These are phyloP conservation scores for Laguncularia racemosa DNA, from an alignment of 345 rosid species.

Conservation along the genomic window DNA sequence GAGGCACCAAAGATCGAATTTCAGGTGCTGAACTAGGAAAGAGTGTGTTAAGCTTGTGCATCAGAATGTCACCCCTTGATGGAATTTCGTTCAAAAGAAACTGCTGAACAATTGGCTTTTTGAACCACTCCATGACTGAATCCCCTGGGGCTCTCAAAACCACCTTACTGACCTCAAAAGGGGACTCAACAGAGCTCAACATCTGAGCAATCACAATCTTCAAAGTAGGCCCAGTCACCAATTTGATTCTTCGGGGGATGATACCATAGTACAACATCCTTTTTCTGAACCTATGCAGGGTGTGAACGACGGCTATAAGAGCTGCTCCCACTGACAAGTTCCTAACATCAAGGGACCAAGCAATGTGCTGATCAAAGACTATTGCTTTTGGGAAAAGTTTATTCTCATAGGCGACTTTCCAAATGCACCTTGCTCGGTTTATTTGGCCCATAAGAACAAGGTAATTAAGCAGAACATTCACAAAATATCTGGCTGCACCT, in stretches of 20 bases:
- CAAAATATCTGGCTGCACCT: conserved; percentile 88
- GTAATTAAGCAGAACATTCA: conserved; percentile 90
- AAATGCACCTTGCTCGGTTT: conserved; percentile 88
- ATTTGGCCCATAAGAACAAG: conserved; percentile 96
- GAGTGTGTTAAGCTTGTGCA: conserved; percentile 83
- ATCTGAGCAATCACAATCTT: conserved; percentile 88
- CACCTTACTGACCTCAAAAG: conserved; percentile 93
- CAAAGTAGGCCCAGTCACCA: conserved; percentile 92
- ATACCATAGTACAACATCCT: conserved; percentile 92
- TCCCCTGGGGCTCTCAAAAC: conserved; percentile 92
- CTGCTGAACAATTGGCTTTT: conserved; percentile 95
- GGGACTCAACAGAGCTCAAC: conserved; percentile 90
- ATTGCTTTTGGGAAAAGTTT: conserved; percentile 97
- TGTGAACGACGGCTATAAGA: conserved; percentile 88
- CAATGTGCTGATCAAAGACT: conserved; percentile 92
- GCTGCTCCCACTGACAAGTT: conserved; percentile 96
- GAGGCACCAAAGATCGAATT: conserved; percentile 71
- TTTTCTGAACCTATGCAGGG: conserved; percentile 92
- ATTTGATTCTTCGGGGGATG: conserved; percentile 84
- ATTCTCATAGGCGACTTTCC: conserved; percentile 97
- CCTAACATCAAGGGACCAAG: conserved; percentile 97
- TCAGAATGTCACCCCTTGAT: conserved; percentile 77
- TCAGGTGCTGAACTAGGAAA: conserved; percentile 97
- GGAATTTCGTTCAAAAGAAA: conserved; percentile 90
- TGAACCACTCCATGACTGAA: conserved; percentile 91